Percentiles rank a stretch among this genome's conserved stretches.
Evolutionary conservation across 805 yeast species (phyloP).

Genomic region (Brettanomyces bruxellensis): DNA sequence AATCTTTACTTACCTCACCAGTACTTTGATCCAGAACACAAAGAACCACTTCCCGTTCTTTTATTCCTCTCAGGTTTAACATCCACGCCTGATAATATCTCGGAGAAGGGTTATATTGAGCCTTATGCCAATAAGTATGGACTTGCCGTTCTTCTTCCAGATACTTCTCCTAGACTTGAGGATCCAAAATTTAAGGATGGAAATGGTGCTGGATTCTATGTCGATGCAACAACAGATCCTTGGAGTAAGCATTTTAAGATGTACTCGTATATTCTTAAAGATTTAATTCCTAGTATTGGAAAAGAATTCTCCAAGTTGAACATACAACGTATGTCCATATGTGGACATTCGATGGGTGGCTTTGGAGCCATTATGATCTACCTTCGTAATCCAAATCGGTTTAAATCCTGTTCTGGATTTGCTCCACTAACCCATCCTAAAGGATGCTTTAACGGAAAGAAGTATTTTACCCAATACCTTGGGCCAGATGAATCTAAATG

Average conservation of each 20-base stretch:
- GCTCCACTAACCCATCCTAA: conserved; percentile 83
- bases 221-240: conserved; percentile 70
- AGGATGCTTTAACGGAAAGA: conserved; percentile 78
- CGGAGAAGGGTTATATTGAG: conserved; percentile 87
- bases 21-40: conserved; percentile 25
- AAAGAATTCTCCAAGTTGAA: conserved; percentile 41
- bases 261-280: conserved; percentile 76
- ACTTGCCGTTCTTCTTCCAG: conserved; percentile 87
- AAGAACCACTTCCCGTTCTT: conserved; percentile 49
- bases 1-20: conserved; percentile 73
- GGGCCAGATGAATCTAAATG: conserved; percentile 56
- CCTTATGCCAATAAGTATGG: conserved; percentile 72
- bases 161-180: conserved; percentile 91
- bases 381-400: conserved; percentile 60
- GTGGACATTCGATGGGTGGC: conserved; percentile 99
- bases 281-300: conserved; percentile 49
- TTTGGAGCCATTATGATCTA: conserved; percentile 74
- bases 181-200: conserved; percentile 69
- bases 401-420: conserved; percentile 79
- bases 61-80: conserved; percentile 83
- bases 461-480: conserved; percentile 71
- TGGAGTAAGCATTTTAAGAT: conserved; percentile 70
- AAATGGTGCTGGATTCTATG: conserved; percentile 89
- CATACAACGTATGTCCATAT: conserved; percentile 56
- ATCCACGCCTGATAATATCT: conserved; percentile 86